Evolutionary conservation across 306 rosid genomes (phyloP), one percentile per base, ranked within the genome.

Genomic region (Cyclanthera cordifolia): DNA sequence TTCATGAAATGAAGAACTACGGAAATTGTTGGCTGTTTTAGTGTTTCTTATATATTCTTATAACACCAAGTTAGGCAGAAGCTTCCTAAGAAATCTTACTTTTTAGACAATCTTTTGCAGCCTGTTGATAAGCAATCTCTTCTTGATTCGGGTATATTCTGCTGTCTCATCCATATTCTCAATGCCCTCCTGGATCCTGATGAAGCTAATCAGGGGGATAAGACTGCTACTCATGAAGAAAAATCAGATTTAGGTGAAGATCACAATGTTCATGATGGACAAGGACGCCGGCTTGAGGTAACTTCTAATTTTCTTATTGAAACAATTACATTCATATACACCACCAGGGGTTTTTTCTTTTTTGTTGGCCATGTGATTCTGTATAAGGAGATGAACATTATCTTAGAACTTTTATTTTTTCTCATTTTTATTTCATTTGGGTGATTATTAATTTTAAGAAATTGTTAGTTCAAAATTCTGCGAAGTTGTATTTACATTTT

Each of bases 111-210:
- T 54, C 66, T 70, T 50, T 77, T 82, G 84, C 95, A 94, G 99
- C 97, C 97, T 61, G 79, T 88, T 67, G 99, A 90, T 85, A 94
- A 94, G 74, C 96, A 90, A 81, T 94, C 96, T 77, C 92, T 94
- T 79, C 99, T 94, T 43, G 99, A 90, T 84, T 94, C 99, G 64
- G 99, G 99, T 65, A 90, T 94, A 79, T 88, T 94, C 60, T 86
- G 99, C 83, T 94, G 99, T 80, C 99, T 94, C 87, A 86, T 94
- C 76, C 84, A 84, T 73, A 85, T 88, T 75, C 92, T 94, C 70
- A 82, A 85, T 82, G 86, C 95, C 76, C 92, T 94, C 79, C 87
- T 94, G 58, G 81, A 86, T 78, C 97, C 96, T 67, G 87, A 86
- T 69, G 83, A 78, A 75, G 80, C 82, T 80, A 73, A 54, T 78